Evolutionary conservation across 148 eudicot genomes (phyloP).

Genomic region (Rhododendron griersonianum): DNA sequence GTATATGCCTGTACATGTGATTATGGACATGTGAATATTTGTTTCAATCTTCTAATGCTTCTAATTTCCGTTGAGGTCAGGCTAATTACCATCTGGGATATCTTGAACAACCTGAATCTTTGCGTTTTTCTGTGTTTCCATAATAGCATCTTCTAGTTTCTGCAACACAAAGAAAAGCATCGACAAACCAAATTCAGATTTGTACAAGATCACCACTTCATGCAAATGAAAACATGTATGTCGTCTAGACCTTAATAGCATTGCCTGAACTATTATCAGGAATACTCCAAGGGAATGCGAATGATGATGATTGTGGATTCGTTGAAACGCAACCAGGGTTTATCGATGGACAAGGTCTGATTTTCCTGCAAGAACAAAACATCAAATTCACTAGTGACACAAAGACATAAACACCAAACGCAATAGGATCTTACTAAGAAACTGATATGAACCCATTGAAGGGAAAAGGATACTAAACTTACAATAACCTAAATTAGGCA

Average conservation of each 20-base stretch:
- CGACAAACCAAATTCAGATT: neutral
- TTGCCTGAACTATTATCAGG: constrained; percentile 40
- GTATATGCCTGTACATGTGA: neutral
- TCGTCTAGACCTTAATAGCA: constrained; percentile 60
- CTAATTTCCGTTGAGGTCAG: neutral
- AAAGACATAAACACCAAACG: neutral
- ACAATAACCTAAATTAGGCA: neutral
- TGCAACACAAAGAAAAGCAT: constrained; percentile 20
- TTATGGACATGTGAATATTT: neutral
- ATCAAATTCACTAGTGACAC: neutral
- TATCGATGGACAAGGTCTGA: constrained; percentile 79
- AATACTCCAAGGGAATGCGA: constrained; percentile 80
- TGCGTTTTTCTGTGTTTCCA: constrained; percentile 79
- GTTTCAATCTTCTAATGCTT: neutral
- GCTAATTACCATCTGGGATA: constrained; percentile 55
- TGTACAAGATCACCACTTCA: neutral
- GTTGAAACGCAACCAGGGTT: constrained; percentile 89
- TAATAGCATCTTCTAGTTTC: constrained; percentile 75
- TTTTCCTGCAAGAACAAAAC: constrained; percentile 51
- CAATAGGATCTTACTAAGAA: neutral
- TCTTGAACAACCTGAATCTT: constrained; percentile 73
- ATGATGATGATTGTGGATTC: constrained; percentile 70
- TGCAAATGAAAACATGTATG: neutral
- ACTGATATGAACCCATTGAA: neutral
- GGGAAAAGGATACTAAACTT: neutral